phyloP scores from a whole-genome alignment of 257 asterid genomes.

The Jaltomata sinuosa region DNA sequence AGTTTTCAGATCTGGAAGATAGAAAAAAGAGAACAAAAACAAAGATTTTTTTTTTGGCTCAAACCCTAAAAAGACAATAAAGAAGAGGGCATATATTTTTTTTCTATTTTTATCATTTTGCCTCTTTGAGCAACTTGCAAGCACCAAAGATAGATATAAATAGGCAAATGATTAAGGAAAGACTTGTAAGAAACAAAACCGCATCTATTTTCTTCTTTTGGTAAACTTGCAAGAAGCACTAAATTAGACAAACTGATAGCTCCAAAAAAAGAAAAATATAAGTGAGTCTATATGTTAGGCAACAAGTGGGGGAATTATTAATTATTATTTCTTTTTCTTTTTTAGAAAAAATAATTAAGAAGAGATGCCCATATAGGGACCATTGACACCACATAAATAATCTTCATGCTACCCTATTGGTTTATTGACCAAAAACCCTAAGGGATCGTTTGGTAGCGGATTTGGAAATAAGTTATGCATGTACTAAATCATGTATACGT shows the following conservation, averaged over 20 bases:
- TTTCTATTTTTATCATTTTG: not conserved
- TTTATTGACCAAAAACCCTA: not conserved
- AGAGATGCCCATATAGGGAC: not conserved
- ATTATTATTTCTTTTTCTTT: not conserved
- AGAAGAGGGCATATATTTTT: not conserved
- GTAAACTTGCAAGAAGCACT: conserved; percentile 16
- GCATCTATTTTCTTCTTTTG: conserved; percentile 29
- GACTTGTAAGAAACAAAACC: conserved; percentile 4
- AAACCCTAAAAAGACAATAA: conserved; percentile 10
- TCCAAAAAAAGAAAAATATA: conserved; percentile 1
- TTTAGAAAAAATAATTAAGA: not conserved
- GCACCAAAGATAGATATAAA: not conserved
- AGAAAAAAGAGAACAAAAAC: not conserved
- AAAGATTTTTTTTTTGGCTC: not conserved
- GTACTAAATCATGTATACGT: not conserved
- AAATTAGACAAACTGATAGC: not conserved
- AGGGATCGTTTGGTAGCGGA: not conserved
- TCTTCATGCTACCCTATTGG: not conserved
- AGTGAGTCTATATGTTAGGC: not conserved
- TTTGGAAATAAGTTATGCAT: not conserved
- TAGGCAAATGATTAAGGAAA: conserved; percentile 14
- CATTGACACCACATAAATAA: not conserved
- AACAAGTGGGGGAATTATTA: not conserved
- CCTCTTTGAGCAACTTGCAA: not conserved
- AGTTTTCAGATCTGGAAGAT: conserved; percentile 30